Base-by-base conservation (phyloP, 129 eudicot species). In the Helichrysum umbraculigerum region DNA sequence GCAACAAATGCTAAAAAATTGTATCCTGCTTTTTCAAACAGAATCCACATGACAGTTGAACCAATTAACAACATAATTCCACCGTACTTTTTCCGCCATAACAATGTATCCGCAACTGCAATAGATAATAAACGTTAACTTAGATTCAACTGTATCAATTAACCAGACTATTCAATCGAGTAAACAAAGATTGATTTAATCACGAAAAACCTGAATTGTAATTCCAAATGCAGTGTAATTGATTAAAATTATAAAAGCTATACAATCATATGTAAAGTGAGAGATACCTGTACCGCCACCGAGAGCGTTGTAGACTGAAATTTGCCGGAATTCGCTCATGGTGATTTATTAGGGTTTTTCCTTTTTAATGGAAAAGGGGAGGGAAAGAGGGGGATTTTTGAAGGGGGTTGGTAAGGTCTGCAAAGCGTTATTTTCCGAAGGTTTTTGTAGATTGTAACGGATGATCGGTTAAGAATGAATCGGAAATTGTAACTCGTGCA, bases 51-150 rank as follows among this genome's bases (percentile, higher is more conserved):
- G 25, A 74, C 60, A 3, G 99, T 87, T 1, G 96, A 51, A 52
- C 84, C 67, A 37, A 85, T 78, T 30, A 95, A 81, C 85, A 87
- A 5, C 63, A 76, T 33, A 47, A 78, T 81, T 68, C 93, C 87
- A 34, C 83, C 84, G 42, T 39, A 59, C 73, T 88, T 78, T 76
- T 79, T 87, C 83, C 69, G 87, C 99, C 99, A 95, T 66, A 95
- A 74, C 78, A 95, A 81, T 20, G 88, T 78, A 82, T 95, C 99
- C 39, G 99, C 99, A 71, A 91, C 99, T 95, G 90, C 82, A 81
- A 14, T 84, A 67, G 21, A 54, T 11, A 61, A 3, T 8, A 63
- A 70, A 6, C 79, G 10, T 0, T 14, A 30, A 14, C 20, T 33
- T 32, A 17, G 70, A 68, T 7, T 72, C 21, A 16, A 20, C 2